Percentiles rank a stretch among this genome's conserved stretches.
Evolutionary conservation across 768 basidiomycete species (phyloP).

Genomic region (Pisolithus tinctorius): DNA sequence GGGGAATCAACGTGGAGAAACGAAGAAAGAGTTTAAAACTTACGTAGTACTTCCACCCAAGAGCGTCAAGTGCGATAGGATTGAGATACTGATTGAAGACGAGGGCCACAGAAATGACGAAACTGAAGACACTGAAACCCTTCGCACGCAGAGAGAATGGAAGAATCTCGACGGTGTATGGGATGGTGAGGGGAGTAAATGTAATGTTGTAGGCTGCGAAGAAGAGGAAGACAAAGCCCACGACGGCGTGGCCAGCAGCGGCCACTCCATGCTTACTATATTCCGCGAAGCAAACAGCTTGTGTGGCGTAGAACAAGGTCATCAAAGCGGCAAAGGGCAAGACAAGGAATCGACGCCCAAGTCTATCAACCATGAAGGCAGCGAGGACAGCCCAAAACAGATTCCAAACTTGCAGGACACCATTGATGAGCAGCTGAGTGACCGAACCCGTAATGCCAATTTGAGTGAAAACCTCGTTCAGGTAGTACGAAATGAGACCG

Average conservation of each 20-base stretch:
- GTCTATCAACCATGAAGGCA: slow-evolving; percentile 53
- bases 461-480: slow-evolving; percentile 61
- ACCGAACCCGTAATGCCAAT: slow-evolving; percentile 59
- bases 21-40: slow-evolving; percentile 10
- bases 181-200: slow-evolving; percentile 80
- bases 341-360: slow-evolving; percentile 70
- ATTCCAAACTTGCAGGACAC: slow-evolving; percentile 82
- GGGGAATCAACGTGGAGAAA: background rate
- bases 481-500: slow-evolving; percentile 79
- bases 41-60: slow-evolving; percentile 76
- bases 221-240: slow-evolving; percentile 81
- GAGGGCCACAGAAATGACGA: slow-evolving; percentile 68
- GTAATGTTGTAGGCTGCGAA: slow-evolving; percentile 76
- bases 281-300: slow-evolving; percentile 59
- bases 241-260: slow-evolving; percentile 60
- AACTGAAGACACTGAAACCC: slow-evolving; percentile 78
- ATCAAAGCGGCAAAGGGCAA: slow-evolving; percentile 52
- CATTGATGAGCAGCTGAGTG: slow-evolving; percentile 76
- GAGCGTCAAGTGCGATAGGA: slow-evolving; percentile 60
- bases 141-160: slow-evolving; percentile 81
- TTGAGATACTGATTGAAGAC: slow-evolving; percentile 91
- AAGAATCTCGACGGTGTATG: slow-evolving; percentile 85
- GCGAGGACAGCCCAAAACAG: slow-evolving; percentile 54
- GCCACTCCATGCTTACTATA: slow-evolving; percentile 38
- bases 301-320: slow-evolving; percentile 59